Conservation (phyloP, 331 rosid genomes). For the Phaseolus coccineus region DNA sequence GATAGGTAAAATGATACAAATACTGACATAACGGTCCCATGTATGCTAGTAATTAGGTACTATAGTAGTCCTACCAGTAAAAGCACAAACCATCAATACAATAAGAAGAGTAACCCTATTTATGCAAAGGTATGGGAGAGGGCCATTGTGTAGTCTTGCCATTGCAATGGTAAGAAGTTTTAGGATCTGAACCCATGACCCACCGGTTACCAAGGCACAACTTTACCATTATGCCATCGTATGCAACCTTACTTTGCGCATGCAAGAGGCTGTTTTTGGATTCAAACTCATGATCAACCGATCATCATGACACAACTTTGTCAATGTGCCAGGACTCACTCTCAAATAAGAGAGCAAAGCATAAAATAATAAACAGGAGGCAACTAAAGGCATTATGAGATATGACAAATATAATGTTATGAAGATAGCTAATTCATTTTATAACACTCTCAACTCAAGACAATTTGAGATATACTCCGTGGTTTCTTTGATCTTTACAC, state of each 20-base stretch:
- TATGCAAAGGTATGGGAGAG: too few relatives aligned
- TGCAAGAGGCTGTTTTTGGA: too few relatives aligned
- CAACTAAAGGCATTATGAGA: not conserved
- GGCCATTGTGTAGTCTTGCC: too few relatives aligned
- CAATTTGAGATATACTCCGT: not conserved
- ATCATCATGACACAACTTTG: too few relatives aligned
- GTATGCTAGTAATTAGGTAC: not conserved
- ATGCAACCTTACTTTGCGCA: too few relatives aligned
- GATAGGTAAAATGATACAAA: not conserved
- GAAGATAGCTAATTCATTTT: not conserved
- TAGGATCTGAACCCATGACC: too few relatives aligned
- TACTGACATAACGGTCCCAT: not conserved
- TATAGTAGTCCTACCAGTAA: not conserved
- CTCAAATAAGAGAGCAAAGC: not conserved
- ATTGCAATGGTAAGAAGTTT: too few relatives aligned
- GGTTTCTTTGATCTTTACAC: not conserved
- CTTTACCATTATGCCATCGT: too few relatives aligned
- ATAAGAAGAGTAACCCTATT: not conserved
- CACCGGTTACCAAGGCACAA: too few relatives aligned
- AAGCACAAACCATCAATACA: not conserved
- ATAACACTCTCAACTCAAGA: not conserved
- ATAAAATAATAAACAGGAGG: not conserved
- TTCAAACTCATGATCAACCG: too few relatives aligned
- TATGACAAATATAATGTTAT: not conserved
- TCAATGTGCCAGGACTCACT: too few relatives aligned